phyloP scores from a whole-genome alignment of 2,329 filamentous ascomycete genomes.

The Thielaviopsis euricoi region DNA sequence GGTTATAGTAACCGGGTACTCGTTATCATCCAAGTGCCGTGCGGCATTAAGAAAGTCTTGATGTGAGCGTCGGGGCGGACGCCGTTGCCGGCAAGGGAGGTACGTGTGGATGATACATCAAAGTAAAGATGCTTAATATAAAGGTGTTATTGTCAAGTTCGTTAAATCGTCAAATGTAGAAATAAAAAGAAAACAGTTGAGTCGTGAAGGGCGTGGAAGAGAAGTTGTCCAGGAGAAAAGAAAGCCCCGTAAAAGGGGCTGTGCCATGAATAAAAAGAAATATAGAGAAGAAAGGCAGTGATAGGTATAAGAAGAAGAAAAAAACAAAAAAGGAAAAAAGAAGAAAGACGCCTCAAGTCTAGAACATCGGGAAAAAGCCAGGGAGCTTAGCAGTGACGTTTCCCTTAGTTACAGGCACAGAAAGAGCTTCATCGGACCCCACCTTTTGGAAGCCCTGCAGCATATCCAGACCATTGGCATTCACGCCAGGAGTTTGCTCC shows the following conservation, averaged over 20 bases:
- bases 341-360: background rate
- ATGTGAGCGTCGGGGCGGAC: background rate
- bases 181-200: too few relatives aligned
- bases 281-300: background rate
- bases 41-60: background rate
- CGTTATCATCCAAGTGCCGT: background rate
- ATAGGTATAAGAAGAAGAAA: background rate
- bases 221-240: background rate
- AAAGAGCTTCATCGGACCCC: conserved; percentile 27
- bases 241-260: background rate
- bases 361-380: conserved; percentile 10
- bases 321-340: background rate
- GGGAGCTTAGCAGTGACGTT: conserved; percentile 14
- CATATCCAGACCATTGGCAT: conserved; percentile 51
- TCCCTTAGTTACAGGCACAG: conserved; percentile 16
- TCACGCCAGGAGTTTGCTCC: conserved; percentile 31
- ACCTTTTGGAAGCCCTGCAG: conserved; percentile 64
- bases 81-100: background rate
- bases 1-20: background rate
- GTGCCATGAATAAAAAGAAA: background rate
- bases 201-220: background rate
- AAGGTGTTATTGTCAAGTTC: conserved; percentile 1
- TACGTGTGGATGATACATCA: background rate
- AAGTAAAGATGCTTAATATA: background rate
- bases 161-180: conserved; percentile 19